Base-by-base conservation (phyloP, 2,329 filamentous ascomycete species). In the Sporothrix phasma region DNA sequence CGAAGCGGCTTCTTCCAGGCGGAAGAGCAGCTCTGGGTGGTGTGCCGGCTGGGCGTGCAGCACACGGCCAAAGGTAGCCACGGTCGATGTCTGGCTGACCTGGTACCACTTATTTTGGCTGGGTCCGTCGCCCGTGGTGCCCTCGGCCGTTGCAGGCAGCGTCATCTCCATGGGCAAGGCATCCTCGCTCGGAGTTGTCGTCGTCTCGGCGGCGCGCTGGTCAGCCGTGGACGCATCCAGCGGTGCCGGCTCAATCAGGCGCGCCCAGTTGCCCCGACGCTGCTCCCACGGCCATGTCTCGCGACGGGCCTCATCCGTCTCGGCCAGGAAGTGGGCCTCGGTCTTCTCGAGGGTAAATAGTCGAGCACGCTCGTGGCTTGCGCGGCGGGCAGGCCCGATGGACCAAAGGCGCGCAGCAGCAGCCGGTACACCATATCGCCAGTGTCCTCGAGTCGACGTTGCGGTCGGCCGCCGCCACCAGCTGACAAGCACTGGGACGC, bases 11-110 rank as follows among this genome's bases (percentile, higher is more conserved):
- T n/a, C 46, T 6, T 31, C 53, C 11, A 39, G 11, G 37, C 19
- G n/a, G 24, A 37, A 49, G 17, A 46, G 65, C 17, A n/a, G 31
- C 17, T 15, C 58, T 7, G 39, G n/a, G 10, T 22, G 26, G 15
- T 7, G 46, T 41, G 19, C 19, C 6, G 24, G 13, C 56, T 62
- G 51, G 1, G 61, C 58, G 65, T 80, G 78, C 0, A 85, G 75
- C 39, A 84, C 67, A 62, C 81, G 78, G 19, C 83, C 83, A 68
- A 85, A 85, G 2, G 75, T 74, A 11, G 81, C 80, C 0, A 63
- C 54, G 1, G 66, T 67, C 2, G 68, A 61, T 6, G 47, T 56
- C 8, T n/a, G 46, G 7, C 22, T 8, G n/a, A 24, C 13, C 8
- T 51, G 29, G 34, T 66, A 61, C 63, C 64, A 65, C 43, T 51